Evolutionary conservation across 1,284 basidiomycete species (phyloP).

Genomic region (Fomes fomentarius): DNA sequence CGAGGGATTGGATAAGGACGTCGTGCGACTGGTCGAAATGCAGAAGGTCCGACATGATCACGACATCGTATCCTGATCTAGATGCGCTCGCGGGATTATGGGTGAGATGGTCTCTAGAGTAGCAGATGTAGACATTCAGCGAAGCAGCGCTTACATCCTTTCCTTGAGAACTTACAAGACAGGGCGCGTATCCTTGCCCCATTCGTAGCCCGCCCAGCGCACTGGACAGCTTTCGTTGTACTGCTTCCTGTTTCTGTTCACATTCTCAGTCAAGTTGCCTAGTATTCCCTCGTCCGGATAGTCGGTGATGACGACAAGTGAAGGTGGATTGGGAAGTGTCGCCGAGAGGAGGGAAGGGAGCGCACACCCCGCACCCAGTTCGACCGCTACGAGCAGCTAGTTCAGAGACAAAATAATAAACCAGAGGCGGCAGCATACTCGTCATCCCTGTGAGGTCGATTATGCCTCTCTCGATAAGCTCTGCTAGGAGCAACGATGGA

Average conservation of each 20-base stretch:
- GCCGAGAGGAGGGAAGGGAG: slow-evolving; percentile 65
- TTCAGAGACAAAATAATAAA: neutral
- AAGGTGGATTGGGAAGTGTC: slow-evolving; percentile 46
- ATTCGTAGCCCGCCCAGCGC: slow-evolving; percentile 57
- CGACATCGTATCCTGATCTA: slow-evolving; percentile 51
- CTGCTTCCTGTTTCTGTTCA: slow-evolving; percentile 47
- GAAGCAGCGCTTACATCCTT: no score
- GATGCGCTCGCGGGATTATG: neutral
- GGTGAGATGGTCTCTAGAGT: neutral
- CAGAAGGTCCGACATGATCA: slow-evolving; percentile 71
- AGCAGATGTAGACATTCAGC: neutral
- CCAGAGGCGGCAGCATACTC: slow-evolving; percentile 35
- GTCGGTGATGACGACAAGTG: slow-evolving; percentile 62
- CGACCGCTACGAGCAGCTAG: slow-evolving; percentile 48
- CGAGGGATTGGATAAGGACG: slow-evolving; percentile 54
- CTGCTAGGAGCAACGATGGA: slow-evolving; percentile 65
- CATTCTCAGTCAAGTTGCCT: slow-evolving; percentile 55
- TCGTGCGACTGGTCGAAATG: slow-evolving; percentile 67
- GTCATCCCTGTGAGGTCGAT: slow-evolving; percentile 42
- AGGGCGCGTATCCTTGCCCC: slow-evolving; percentile 53
- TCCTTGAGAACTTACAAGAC: slow-evolving; percentile 46
- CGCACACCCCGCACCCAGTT: slow-evolving; percentile 69
- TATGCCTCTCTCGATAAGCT: slow-evolving; percentile 59
- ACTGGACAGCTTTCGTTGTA: slow-evolving; percentile 46
- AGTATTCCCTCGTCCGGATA: slow-evolving; percentile 67